These are phyloP conservation scores for Kwoniella shandongensis DNA, from an alignment of 768 basidiomycete species.

Conservation along the genomic window DNA sequence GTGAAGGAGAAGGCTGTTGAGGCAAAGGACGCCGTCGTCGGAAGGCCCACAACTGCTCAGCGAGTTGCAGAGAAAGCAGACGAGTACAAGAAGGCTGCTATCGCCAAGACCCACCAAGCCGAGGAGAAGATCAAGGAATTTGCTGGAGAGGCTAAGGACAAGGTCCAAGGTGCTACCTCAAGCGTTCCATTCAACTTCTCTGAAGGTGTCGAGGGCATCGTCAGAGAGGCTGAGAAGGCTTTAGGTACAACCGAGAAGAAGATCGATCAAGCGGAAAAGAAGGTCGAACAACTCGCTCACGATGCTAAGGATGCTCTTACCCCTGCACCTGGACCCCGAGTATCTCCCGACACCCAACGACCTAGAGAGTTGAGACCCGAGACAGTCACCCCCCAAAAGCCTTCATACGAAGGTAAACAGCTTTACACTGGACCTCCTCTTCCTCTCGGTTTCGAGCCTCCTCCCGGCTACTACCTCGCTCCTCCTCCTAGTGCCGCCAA, in stretches of 20 bases:
- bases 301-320: conserved; percentile 26
- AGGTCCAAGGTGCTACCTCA: conserved; percentile 27
- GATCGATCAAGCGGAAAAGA: conserved; percentile 1
- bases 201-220: conserved; percentile 68
- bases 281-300: conserved; percentile 10
- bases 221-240: conserved; percentile 71
- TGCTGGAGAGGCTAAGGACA: conserved; percentile 37
- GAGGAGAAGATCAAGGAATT: conserved; percentile 57
- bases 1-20: conserved; percentile 26
- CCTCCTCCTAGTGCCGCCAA: conserved; percentile 25
- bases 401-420: conserved; percentile 43
- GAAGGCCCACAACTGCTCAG: conserved; percentile 17
- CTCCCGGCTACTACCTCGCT: conserved; percentile 73
- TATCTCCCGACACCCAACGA: conserved; percentile 43
- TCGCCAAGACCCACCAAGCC: conserved; percentile 53
- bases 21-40: conserved; percentile 16
- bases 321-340: conserved; percentile 12
- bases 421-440: conserved; percentile 67
- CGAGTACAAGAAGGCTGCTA: conserved; percentile 40
- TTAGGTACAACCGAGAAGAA: conserved; percentile 53
- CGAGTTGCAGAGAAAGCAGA: conserved; percentile 22
- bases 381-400: conserved; percentile 43
- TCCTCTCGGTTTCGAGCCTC: conserved; percentile 92
- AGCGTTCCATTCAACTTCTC: conserved; percentile 55
- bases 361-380: conserved; percentile 50